phyloP scores from a whole-genome alignment of 148 eudicot genomes.

The Amaranthus hypochondriacus region DNA sequence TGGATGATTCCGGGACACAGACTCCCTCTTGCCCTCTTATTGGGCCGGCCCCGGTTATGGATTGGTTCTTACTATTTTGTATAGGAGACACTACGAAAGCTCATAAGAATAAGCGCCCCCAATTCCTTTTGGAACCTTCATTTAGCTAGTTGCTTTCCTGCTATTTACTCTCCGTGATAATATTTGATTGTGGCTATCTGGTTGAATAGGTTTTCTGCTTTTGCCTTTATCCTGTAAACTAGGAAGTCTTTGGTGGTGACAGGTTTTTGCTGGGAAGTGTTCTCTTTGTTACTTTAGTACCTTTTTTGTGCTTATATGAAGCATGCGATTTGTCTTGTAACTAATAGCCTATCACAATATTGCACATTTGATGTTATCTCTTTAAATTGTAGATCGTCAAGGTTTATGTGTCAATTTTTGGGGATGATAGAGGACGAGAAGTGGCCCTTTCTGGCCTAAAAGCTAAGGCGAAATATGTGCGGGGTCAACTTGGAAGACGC shows the following conservation, averaged over 20 bases:
- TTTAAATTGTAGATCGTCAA: constrained; percentile 65
- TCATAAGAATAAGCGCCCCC: neutral
- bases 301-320: neutral
- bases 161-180: neutral
- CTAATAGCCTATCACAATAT: neutral
- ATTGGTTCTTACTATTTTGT: neutral
- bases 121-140: neutral
- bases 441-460: constrained; percentile 85
- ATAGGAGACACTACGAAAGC: neutral
- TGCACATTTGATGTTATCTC: constrained; percentile 2
- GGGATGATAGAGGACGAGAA: constrained; percentile 95
- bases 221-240: neutral
- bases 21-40: too few species aligned
- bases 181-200: neutral
- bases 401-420: constrained; percentile 90
- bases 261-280: neutral
- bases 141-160: neutral
- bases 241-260: neutral
- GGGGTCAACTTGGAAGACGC: constrained; percentile 75
- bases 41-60: too few species aligned
- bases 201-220: neutral
- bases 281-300: neutral
- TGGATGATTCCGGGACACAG: too few species aligned
- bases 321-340: neutral
- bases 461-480: constrained; percentile 85